phyloP scores from a whole-genome alignment of 352 stramenopile species.

The Pythium biforme region DNA sequence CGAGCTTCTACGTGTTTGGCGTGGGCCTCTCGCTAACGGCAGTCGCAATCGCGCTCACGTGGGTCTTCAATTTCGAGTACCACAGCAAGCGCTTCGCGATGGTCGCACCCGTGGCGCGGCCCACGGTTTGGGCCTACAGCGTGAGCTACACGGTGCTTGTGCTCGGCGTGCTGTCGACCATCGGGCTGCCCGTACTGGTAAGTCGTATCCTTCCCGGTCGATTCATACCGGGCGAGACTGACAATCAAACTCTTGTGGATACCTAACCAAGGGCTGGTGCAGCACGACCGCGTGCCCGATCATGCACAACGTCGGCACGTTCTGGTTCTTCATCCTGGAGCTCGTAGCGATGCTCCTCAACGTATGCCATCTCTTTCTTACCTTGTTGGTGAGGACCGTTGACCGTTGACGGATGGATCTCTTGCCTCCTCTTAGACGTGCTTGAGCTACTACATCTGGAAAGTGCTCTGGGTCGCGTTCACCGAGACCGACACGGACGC shows the following conservation, averaged over 20 bases:
- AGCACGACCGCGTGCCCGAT: slow-evolving; percentile 28
- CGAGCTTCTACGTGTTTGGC: slow-evolving; percentile 34
- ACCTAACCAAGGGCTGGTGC: slow-evolving; percentile 33
- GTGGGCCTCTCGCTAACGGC: slow-evolving; percentile 26
- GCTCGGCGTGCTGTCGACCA: slow-evolving; percentile 27
- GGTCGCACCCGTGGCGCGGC: slow-evolving; percentile 6
- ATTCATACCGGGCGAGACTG: neutral
- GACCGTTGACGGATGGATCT: too few relatives aligned
- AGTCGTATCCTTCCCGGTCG: neutral
- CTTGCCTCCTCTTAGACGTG: slow-evolving; percentile 25
- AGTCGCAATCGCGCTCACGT: slow-evolving; percentile 26
- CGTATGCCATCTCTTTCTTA: slow-evolving; percentile 17
- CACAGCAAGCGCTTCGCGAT: slow-evolving; percentile 19
- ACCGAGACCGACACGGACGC: neutral
- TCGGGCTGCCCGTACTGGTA: slow-evolving; percentile 32
- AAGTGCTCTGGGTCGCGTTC: slow-evolving; percentile 16
- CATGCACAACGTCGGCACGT: slow-evolving; percentile 31
- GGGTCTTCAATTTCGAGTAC: slow-evolving; percentile 34
- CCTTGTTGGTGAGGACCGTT: too few relatives aligned
- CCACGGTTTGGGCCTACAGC: slow-evolving; percentile 6
- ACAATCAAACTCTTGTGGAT: too few relatives aligned
- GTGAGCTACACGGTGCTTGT: slow-evolving; percentile 13
- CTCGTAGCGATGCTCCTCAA: slow-evolving; percentile 39
- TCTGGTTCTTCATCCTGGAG: slow-evolving; percentile 42
- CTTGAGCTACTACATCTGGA: slow-evolving; percentile 36